These are phyloP conservation scores for Globisporangium splendens DNA, from an alignment of 352 stramenopile species.

Conservation along the genomic window DNA sequence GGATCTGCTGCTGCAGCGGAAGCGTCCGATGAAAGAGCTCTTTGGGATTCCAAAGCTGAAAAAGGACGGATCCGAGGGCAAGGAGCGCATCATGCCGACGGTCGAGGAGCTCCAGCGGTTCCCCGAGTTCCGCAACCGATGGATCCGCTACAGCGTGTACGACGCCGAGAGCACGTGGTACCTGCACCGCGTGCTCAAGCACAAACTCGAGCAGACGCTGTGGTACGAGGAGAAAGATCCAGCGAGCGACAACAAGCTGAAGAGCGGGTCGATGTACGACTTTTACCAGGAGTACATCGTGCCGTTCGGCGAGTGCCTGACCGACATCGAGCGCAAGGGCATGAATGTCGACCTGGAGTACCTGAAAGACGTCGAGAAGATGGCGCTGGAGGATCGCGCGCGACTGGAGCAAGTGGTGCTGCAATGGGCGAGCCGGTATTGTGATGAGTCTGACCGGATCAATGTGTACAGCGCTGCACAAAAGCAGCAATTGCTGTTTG, in stretches of 20 bases:
- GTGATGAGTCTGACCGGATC: slow-evolving; percentile 92
- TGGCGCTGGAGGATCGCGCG: slow-evolving; percentile 88
- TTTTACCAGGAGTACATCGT: slow-evolving; percentile 97
- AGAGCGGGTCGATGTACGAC: slow-evolving; percentile 89
- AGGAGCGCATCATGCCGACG: slow-evolving; percentile 72
- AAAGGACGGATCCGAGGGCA: slow-evolving; percentile 93
- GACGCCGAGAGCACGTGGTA: slow-evolving; percentile 98
- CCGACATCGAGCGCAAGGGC: slow-evolving; percentile 96
- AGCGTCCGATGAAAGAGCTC: slow-evolving; percentile 97
- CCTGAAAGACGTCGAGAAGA: slow-evolving; percentile 87
- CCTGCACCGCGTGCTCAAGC: slow-evolving; percentile 87
- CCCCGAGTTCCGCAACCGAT: slow-evolving; percentile 86
- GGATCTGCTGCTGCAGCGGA: slow-evolving; percentile 82
- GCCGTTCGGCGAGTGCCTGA: slow-evolving; percentile 97
- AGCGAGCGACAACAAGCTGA: slow-evolving; percentile 11
- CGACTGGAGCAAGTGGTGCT: slow-evolving; percentile 84
- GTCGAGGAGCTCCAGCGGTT: slow-evolving; percentile 84
- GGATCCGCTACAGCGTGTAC: slow-evolving; percentile 96
- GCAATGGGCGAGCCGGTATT: slow-evolving; percentile 91
- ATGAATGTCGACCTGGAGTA: slow-evolving; percentile 91
- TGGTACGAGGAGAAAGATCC: slow-evolving; percentile 70
- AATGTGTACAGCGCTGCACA: slow-evolving; percentile 94
- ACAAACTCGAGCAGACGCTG: slow-evolving; percentile 87
- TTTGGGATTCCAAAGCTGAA: slow-evolving; percentile 94
- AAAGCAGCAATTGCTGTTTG: slow-evolving; percentile 97